These are phyloP conservation scores for Metschnikowia amazonensis DNA, from an alignment of 805 yeast genomes.

Conservation along the genomic window DNA sequence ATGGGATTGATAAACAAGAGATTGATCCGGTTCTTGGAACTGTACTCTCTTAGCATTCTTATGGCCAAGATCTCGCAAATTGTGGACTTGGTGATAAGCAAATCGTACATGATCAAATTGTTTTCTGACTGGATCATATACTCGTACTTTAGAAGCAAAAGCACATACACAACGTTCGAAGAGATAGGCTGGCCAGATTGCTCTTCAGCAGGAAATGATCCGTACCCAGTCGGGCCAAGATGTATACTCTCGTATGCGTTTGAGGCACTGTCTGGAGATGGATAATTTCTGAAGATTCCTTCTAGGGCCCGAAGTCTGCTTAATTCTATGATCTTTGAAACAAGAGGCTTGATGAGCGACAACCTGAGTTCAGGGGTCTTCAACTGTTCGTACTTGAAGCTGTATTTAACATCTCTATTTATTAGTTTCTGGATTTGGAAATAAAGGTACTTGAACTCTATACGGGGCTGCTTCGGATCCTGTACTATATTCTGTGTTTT, in stretches of 20 bases:
- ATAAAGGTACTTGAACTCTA: slow-evolving; percentile 38
- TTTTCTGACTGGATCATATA: slow-evolving; percentile 37
- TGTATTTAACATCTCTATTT: slow-evolving; percentile 38
- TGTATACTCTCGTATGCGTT: slow-evolving; percentile 17
- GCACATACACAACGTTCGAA: slow-evolving; percentile 26
- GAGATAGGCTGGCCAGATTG: slow-evolving; percentile 22
- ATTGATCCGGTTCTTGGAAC: slow-evolving; percentile 40
- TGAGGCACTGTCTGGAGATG: slow-evolving; percentile 6
- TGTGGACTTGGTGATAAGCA: slow-evolving; percentile 43
- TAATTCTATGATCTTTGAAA: slow-evolving; percentile 34
- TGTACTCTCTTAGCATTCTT: slow-evolving; percentile 45
- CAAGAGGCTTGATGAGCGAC: slow-evolving; percentile 46
- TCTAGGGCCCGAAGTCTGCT: slow-evolving; percentile 35
- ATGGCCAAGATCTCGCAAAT: slow-evolving; percentile 53
- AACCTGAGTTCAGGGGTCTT: slow-evolving; percentile 49
- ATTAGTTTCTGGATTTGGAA: slow-evolving; percentile 41
- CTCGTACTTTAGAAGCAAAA: slow-evolving; percentile 36
- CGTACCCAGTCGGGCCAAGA: slow-evolving; percentile 19
- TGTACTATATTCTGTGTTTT: slow-evolving; percentile 5
- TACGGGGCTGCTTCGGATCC: slow-evolving; percentile 18
- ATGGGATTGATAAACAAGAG: slow-evolving; percentile 46
- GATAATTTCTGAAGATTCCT: slow-evolving; percentile 26
- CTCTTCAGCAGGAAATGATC: slow-evolving; percentile 7
- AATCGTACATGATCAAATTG: slow-evolving; percentile 35
- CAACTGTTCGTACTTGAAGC: slow-evolving; percentile 49